Evolutionary conservation across 257 asterid genomes (phyloP).

Genomic region (Solanum lycopersicoides): DNA sequence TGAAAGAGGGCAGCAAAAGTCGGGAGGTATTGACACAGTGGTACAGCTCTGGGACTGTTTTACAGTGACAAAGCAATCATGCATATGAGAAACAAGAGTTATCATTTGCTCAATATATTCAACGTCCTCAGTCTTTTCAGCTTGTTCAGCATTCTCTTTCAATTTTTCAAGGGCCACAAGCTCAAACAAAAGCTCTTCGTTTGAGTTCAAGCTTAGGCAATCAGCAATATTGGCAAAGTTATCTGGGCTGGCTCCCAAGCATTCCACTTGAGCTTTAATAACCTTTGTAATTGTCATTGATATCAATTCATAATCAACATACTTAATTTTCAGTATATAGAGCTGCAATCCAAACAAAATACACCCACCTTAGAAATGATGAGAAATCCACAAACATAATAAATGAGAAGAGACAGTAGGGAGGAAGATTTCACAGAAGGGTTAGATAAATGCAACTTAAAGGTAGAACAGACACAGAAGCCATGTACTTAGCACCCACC

Average conservation of each 20-base stretch:
- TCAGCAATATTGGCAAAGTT: conserved; percentile 47
- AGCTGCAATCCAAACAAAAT: conserved; percentile 25
- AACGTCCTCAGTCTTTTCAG: conserved; percentile 51
- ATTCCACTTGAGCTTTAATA: conserved; percentile 50
- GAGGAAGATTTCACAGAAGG: background rate
- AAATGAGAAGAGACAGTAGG: background rate
- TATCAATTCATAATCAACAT: conserved; percentile 24
- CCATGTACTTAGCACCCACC: conserved; percentile 34
- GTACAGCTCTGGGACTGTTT: conserved; percentile 58
- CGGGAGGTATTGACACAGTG: conserved; percentile 66
- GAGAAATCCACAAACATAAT: background rate
- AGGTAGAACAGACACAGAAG: background rate
- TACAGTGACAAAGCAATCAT: conserved; percentile 55
- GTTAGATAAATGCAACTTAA: background rate
- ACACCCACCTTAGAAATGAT: background rate
- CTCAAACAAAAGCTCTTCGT: conserved; percentile 73
- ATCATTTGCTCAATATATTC: conserved; percentile 69
- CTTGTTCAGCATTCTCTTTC: conserved; percentile 76
- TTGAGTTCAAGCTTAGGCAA: conserved; percentile 59
- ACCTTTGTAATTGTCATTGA: conserved; percentile 42
- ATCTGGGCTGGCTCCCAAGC: conserved; percentile 59
- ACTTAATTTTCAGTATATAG: conserved; percentile 49
- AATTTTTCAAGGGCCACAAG: conserved; percentile 83
- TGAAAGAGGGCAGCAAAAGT: conserved; percentile 84
- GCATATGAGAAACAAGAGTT: conserved; percentile 67